Base-by-base conservation (phyloP, 768 basidiomycete species). In the Sporobolomyces roseus region DNA sequence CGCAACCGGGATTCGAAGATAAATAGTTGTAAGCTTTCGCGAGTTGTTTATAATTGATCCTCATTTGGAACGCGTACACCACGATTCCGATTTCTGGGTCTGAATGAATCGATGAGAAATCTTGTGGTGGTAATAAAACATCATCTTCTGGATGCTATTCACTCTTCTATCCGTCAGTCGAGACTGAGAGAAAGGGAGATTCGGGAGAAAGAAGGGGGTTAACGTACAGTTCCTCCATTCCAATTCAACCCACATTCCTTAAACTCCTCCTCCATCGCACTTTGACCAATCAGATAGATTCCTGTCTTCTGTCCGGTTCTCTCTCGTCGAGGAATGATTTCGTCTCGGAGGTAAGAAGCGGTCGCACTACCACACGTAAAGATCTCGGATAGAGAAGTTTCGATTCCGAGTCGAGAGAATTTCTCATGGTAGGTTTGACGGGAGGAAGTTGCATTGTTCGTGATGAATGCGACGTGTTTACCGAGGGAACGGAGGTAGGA, bases 201-300 rank as follows among this genome's bases (percentile, higher is more conserved):
- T n/a, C n/a, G n/a, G n/a, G n/a, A n/a, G n/a, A n/a, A n/a, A n/a
- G 17, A n/a, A 14, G n/a, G 10, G 27, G 25, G 51, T n/a, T 48
- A 53, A 63, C 88, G 75, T 76, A 92, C 93, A 50, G 89, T 90
- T 74, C 94, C 94, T 41, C 94, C 94, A 53, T 85, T 79, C 78
- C 84, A 86, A 7, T 81, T 74, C 60, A 96, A 82, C n/a, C 92
- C 93, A 76, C 93, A 92, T 51, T 86, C 85, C n/a, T 79, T 81
- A 63, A 98, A 81, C 79, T 98, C 94, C 75, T 96, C 88, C 79
- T 97, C 93, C 41, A 98, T 79, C 0, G 92, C 93, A 27, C 81
- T 78, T 85, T 89, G 88, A 7, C 94, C 94, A 70, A 98, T 89
- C n/a, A 97, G 90, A 80, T 93, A 98, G 21, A 93, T 91, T 77